Evolutionary conservation across 306 rosid genomes (phyloP).

Genomic region (Cucurbita moschata): DNA sequence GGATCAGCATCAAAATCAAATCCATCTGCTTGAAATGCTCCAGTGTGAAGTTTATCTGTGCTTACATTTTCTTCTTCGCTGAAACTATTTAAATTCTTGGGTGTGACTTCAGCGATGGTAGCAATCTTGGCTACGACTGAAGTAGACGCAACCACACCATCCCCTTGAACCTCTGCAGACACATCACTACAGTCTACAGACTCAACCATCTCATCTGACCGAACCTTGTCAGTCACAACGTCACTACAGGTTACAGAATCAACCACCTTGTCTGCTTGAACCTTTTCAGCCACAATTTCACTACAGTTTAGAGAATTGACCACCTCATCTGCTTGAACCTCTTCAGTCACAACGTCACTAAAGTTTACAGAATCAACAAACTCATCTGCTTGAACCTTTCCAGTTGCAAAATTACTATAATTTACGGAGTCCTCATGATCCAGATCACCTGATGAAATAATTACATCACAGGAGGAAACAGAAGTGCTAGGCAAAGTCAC

Average conservation of each 20-base stretch:
- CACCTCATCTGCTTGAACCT: conserved; percentile 15
- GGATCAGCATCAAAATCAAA: conserved; percentile 14
- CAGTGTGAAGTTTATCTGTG: conserved; percentile 16
- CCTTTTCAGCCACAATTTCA: conserved; percentile 10
- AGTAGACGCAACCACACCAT: conserved; percentile 1
- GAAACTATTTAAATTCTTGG: conserved; percentile 7
- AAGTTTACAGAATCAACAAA: conserved; percentile 6
- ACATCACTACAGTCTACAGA: conserved; percentile 12
- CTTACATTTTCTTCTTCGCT: conserved; percentile 10
- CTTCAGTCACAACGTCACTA: conserved; percentile 15
- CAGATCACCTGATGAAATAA: conserved; percentile 14
- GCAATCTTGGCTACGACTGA: conserved; percentile 1
- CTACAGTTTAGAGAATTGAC: conserved; percentile 6
- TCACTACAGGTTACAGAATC: not conserved
- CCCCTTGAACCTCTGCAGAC: not conserved
- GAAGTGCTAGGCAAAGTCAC: conserved; percentile 2
- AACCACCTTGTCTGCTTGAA: not conserved
- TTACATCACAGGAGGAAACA: conserved; percentile 2
- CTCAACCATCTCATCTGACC: not conserved
- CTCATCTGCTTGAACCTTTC: conserved; percentile 12
- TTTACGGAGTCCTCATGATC: conserved; percentile 10
- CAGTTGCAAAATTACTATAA: conserved; percentile 14
- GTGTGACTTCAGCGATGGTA: conserved; percentile 10
- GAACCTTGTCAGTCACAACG: not conserved
- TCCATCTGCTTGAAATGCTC: conserved; percentile 12